phyloP scores from a whole-genome alignment of 352 stramenopile genomes.

The Globisporangium apiculatum region DNA sequence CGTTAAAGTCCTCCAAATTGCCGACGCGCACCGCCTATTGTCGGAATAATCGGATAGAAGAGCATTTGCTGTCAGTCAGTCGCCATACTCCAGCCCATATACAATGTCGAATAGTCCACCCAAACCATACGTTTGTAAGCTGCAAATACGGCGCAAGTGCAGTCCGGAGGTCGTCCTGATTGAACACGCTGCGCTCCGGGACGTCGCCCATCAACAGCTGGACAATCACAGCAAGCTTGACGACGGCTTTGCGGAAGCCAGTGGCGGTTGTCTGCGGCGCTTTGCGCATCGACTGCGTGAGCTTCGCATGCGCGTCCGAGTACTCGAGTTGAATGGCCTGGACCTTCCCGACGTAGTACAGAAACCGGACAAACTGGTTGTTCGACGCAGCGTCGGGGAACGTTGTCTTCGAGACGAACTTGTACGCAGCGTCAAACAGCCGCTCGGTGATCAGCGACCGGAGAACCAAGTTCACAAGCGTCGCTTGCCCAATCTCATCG shows the following conservation, averaged over 20 bases:
- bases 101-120: too few relatives aligned
- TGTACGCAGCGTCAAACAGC: conserved; percentile 90
- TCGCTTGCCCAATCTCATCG: conserved; percentile 88
- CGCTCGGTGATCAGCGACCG: conserved; percentile 88
- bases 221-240: conserved; percentile 95
- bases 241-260: conserved; percentile 94
- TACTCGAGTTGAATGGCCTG: conserved; percentile 97
- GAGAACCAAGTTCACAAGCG: conserved; percentile 88
- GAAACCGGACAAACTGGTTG: conserved; percentile 97
- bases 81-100: too few relatives aligned
- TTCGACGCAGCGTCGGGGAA: conserved; percentile 93
- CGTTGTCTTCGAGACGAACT: conserved; percentile 87
- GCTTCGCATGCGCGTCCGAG: conserved; percentile 93
- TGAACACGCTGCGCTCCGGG: conserved; percentile 93
- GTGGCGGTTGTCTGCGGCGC: conserved; percentile 93
- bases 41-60: too few relatives aligned
- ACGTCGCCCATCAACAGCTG: conserved; percentile 98
- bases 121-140: conserved; percentile 85
- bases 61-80: too few relatives aligned
- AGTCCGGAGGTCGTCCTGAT: conserved; percentile 81
- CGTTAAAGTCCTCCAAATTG: conserved; percentile 93
- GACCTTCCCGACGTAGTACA: conserved; percentile 96
- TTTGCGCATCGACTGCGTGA: conserved; percentile 96
- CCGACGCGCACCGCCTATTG: conserved; percentile 91
- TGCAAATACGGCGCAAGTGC: conserved; percentile 93